Evolutionary conservation across 164 flowering plant genomes (phyloP).

Genomic region (Magnolia officinalis): DNA sequence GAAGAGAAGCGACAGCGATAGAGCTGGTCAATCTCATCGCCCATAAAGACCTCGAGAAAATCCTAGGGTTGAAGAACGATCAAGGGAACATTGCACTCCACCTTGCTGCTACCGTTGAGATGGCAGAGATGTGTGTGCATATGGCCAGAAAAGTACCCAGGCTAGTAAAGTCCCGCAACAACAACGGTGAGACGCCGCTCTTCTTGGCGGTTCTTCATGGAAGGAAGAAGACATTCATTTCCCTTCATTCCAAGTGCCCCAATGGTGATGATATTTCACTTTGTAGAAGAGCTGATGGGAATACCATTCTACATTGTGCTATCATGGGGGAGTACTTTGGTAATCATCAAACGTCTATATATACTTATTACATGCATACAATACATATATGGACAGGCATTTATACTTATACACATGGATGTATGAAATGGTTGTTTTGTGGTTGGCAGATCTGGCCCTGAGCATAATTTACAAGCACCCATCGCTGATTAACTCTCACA

Average conservation of each 20-base stretch:
- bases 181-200: slow-evolving; percentile 20
- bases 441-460: slow-evolving; percentile 31
- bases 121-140: slow-evolving; percentile 13
- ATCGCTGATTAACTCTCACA: slow-evolving; percentile 15
- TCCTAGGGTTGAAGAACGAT: slow-evolving; percentile 13
- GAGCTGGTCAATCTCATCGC: slow-evolving; percentile 7
- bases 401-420: neutral
- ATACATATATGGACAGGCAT: neutral
- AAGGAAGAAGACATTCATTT: slow-evolving; percentile 8
- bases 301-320: slow-evolving; percentile 27
- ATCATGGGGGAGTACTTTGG: slow-evolving; percentile 23
- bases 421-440: neutral
- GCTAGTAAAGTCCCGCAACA: slow-evolving; percentile 11
- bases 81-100: slow-evolving; percentile 26
- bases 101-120: slow-evolving; percentile 22
- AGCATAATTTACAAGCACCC: slow-evolving; percentile 20
- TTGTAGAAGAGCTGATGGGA: slow-evolving; percentile 22
- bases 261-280: neutral
- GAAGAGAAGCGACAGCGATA: slow-evolving; percentile 10
- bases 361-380: neutral
- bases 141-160: neutral
- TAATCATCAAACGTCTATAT: neutral
- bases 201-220: slow-evolving; percentile 22
- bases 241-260: slow-evolving; percentile 4
- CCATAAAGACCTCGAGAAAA: neutral